Evolutionary conservation across 371 early-diverging fungal genomes (phyloP), one percentile per base, ranked within the genome.

Genomic region (Fennellomyces sp.): DNA sequence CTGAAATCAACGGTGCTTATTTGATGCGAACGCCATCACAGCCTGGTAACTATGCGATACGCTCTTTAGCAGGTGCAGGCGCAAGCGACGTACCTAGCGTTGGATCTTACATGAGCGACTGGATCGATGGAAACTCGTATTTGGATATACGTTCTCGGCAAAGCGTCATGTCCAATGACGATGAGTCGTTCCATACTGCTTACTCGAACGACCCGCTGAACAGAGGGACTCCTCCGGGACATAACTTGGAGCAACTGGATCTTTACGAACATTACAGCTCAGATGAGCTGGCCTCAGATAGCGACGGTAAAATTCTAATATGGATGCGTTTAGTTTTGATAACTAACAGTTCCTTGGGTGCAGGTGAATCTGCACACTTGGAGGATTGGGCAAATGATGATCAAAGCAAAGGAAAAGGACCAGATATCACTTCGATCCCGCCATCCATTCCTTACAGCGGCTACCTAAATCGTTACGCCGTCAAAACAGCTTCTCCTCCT

Each of bases 371-470:
- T 3, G 17, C 45, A 5, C 45, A 45, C 23, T 23, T 21, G 17
- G 45, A 45, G n/a, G 45, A 45, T 17, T 45, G 45, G 45, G 21
- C 21, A 1, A 25, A 45, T 2, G 45, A 45, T 17, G 23, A 45
- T 12, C 45, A 45, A 19, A 26, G 25, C 10, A 35, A 31, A 49
- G 47, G 35, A 8, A 47, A 42, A 47, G 21, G 27, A 4, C 45
- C 45, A 28, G 60, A 52, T 39, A 15, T 41, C 15, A 56, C 71
- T 11, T 65, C 80, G 2, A 70, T 76, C 15, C 80, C 85, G 25
- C 78, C 83, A 28, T 88, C 90, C 6, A 90, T 90, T 65, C 89
- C 89, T 5, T 90, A 90, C 51, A 86, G 89, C 39, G 80, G 75
- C 27, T 90, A 88, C 47, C 76, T 90, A 7, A 78, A 81, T 49